Evolutionary conservation across 176 grass and related monocot species (phyloP).

Genomic region (Poa annua): DNA sequence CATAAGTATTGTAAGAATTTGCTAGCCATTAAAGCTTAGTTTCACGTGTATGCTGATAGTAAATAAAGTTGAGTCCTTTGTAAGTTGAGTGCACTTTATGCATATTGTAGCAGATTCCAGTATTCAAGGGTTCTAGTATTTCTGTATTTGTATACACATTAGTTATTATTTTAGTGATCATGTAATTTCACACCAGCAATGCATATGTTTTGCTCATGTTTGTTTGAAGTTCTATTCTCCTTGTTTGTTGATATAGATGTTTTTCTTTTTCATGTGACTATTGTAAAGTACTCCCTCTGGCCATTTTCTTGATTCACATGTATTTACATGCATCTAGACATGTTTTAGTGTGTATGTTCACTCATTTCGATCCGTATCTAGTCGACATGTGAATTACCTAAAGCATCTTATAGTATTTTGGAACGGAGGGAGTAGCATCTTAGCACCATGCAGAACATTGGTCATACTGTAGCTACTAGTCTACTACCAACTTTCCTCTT

Average conservation of each 20-base stretch:
- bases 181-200: slow-evolving; percentile 5
- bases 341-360: no score
- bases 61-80: background rate
- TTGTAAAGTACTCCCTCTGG: no score
- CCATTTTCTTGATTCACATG: no score
- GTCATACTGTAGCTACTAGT: slow-evolving; percentile 4
- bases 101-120: background rate
- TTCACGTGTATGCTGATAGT: background rate
- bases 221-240: background rate
- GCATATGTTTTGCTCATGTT: background rate
- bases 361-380: no score
- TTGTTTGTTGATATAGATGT: background rate
- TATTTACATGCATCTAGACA: no score
- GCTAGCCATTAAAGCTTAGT: slow-evolving; percentile 15
- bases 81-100: slow-evolving; percentile 1
- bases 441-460: background rate
- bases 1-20: slow-evolving; percentile 17
- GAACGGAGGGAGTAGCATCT: no score
- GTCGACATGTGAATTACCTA: no score
- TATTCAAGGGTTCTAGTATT: slow-evolving; percentile 8
- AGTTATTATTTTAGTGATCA: slow-evolving; percentile 2
- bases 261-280: slow-evolving; percentile 3
- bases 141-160: slow-evolving; percentile 1
- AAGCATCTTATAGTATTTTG: no score
- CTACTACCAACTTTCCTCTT: background rate